phyloP scores from a whole-genome alignment of 2,329 filamentous ascomycete species.

The Alternaria alternata region DNA sequence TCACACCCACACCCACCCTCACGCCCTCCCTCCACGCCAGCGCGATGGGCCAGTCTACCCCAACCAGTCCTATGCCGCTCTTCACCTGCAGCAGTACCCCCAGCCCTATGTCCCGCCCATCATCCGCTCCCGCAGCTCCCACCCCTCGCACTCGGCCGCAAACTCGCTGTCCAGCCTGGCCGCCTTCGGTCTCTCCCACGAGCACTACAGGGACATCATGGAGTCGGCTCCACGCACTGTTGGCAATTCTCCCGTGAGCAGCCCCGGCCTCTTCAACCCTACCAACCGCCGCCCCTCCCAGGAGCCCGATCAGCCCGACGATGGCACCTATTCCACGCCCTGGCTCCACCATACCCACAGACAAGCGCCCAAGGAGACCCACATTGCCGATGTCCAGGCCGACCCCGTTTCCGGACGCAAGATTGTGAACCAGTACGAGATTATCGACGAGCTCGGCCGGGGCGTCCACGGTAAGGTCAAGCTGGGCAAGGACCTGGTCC shows the following conservation, averaged over 20 bases:
- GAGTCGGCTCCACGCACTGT: constrained; percentile 53
- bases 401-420: constrained; percentile 91
- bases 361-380: constrained; percentile 69
- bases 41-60: constrained; percentile 54
- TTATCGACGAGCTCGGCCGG: constrained; percentile 93
- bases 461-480: constrained; percentile 99
- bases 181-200: constrained; percentile 49
- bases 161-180: constrained; percentile 52
- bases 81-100: constrained; percentile 58
- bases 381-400: constrained; percentile 89
- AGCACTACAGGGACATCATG: constrained; percentile 44
- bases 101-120: constrained; percentile 47
- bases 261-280: constrained; percentile 58
- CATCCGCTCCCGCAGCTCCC: constrained; percentile 52
- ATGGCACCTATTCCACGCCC: constrained; percentile 58
- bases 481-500: constrained; percentile 81
- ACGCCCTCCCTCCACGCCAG: constrained; percentile 24
- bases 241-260: constrained; percentile 57
- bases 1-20: constrained; percentile 20
- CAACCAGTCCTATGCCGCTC: constrained; percentile 60
- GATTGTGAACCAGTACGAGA: constrained; percentile 96
- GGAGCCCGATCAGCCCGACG: constrained; percentile 39
- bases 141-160: constrained; percentile 52
- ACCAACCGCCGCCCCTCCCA: constrained; percentile 40
- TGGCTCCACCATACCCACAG: constrained; percentile 60